Percentiles rank a stretch among this genome's conserved stretches.
Conservation (phyloP, 805 yeast species). For the Metschnikowia lochheadii region DNA sequence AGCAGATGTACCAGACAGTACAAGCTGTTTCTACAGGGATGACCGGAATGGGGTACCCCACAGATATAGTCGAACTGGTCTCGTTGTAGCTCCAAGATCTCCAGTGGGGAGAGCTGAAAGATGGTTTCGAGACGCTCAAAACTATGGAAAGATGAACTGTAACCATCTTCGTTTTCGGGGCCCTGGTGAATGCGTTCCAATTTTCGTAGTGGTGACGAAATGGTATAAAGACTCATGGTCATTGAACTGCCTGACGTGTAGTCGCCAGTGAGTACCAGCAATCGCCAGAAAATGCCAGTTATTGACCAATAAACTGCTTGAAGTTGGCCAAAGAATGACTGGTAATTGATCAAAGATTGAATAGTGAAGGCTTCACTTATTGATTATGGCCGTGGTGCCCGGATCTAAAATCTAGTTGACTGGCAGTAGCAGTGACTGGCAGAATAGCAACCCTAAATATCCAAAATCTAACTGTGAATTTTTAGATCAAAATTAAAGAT, state of each 20-base stretch:
- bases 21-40: conserved; percentile 9
- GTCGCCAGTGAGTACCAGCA: too few species aligned
- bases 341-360: too few species aligned
- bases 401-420: too few species aligned
- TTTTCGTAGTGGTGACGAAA: conserved; percentile 11
- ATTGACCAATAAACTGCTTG: too few species aligned
- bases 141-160: conserved; percentile 1
- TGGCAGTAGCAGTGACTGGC: too few species aligned
- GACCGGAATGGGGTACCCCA: conserved; percentile 12
- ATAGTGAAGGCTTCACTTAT: too few species aligned
- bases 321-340: too few species aligned
- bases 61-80: conserved; percentile 16
- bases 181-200: conserved; percentile 2
- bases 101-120: conserved; percentile 11
- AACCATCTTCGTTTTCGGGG: background rate
- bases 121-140: conserved; percentile 9
- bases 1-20: conserved; percentile 15
- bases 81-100: conserved; percentile 11
- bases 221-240: background rate
- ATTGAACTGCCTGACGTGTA: background rate
- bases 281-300: too few species aligned
- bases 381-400: too few species aligned
- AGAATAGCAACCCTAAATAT: too few species aligned
- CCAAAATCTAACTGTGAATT: too few species aligned
- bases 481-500: too few species aligned